Evolutionary conservation across 2,329 filamentous ascomycete genomes (phyloP).

Genomic region (Neurospora sp.): DNA sequence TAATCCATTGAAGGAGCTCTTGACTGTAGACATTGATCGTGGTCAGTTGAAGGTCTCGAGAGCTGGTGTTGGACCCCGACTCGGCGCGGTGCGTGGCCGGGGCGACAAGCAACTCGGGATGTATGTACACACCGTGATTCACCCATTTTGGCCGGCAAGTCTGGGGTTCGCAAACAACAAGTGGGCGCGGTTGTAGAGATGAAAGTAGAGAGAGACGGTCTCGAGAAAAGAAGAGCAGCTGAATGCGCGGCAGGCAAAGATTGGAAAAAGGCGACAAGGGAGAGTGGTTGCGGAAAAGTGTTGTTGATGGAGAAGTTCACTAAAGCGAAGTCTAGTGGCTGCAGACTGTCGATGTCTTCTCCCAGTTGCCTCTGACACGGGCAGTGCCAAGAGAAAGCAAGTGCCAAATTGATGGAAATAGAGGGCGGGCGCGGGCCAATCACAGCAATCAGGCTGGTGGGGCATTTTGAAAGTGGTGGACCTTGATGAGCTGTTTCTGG

Average conservation of each 20-base stretch:
- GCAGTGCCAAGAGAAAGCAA: background rate
- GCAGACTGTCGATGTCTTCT: background rate
- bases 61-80: background rate
- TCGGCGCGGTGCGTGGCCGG: constrained; percentile 4
- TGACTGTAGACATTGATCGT: constrained; percentile 51
- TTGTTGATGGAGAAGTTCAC: background rate
- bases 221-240: background rate
- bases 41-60: constrained; percentile 10
- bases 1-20: constrained; percentile 92
- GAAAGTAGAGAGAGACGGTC: background rate
- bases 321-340: background rate
- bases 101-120: background rate
- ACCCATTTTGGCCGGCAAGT: constrained; percentile 30
- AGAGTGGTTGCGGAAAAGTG: background rate
- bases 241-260: background rate
- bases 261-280: background rate
- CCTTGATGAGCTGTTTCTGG: background rate
- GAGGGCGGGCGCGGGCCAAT: background rate
- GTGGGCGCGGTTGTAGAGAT: constrained; percentile 4
- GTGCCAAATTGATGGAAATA: background rate
- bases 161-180: constrained; percentile 8
- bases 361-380: background rate
- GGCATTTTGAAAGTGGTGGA: background rate
- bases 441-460: background rate
- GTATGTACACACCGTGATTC: constrained; percentile 33